A percentile compares a stretch with the other conserved stretches of the same genome.
These are phyloP conservation scores for Lactarius hengduanensis DNA, from an alignment of 768 basidiomycete species.

Conservation along the genomic window DNA sequence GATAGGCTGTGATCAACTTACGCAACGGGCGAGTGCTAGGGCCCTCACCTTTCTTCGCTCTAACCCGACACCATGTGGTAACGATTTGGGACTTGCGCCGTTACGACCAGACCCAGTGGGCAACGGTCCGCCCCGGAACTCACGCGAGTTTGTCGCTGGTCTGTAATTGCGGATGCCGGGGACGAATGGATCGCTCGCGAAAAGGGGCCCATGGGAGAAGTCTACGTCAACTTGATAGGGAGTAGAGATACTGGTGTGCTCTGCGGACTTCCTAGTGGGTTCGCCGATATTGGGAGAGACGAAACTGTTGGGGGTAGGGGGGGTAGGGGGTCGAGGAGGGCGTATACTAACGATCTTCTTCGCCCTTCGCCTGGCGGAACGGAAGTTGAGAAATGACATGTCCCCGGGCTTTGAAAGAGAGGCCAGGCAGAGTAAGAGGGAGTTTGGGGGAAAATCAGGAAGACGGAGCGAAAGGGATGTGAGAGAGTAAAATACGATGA, in stretches of 20 bases:
- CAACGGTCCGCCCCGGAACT: background rate
- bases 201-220: slow-evolving; percentile 18
- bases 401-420: slow-evolving; percentile 7
- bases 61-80: background rate
- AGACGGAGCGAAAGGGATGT: background rate
- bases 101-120: background rate
- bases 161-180: background rate
- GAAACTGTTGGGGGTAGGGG: slow-evolving; percentile 8
- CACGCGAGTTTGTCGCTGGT: background rate
- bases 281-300: slow-evolving; percentile 15
- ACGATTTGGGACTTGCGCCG: background rate
- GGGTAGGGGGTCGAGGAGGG: background rate
- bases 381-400: slow-evolving; percentile 24
- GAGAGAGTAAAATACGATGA: slow-evolving; percentile 15
- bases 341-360: slow-evolving; percentile 22
- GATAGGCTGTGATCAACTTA: slow-evolving; percentile 7
- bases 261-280: background rate
- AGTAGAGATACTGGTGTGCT: background rate
- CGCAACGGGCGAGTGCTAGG: background rate
- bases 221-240: slow-evolving; percentile 21
- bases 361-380: slow-evolving; percentile 27
- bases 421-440: background rate
- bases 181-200: slow-evolving; percentile 11
- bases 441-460: background rate
- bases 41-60: slow-evolving; percentile 3